Percentiles rank a stretch among this genome's conserved stretches.
phyloP scores from a whole-genome alignment of 805 yeast species.

The Saccharomycopsis microspora region DNA sequence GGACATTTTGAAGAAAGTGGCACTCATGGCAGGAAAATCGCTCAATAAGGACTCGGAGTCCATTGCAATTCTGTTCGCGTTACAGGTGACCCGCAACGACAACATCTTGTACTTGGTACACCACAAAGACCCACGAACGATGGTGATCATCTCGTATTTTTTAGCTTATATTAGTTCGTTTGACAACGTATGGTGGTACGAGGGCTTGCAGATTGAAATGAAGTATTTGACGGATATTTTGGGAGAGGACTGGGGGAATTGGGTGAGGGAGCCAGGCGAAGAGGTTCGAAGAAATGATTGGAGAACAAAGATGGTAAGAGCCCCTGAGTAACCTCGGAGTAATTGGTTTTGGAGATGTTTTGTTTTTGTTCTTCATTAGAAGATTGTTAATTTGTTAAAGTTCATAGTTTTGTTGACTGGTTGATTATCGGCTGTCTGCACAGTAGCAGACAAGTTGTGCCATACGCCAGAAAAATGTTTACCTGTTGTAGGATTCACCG shows the following conservation, averaged over 20 bases:
- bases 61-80: neutral
- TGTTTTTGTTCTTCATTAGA: no score
- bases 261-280: neutral
- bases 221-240: neutral
- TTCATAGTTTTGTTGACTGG: no score
- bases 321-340: no score
- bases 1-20: neutral
- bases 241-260: constrained; percentile 3
- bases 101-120: constrained; percentile 3
- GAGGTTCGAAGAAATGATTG: neutral
- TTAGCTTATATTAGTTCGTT: constrained; percentile 1
- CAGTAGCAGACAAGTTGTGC: no score
- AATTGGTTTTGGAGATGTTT: no score
- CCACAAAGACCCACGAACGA: constrained; percentile 8
- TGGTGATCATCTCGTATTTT: constrained; percentile 4
- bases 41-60: neutral
- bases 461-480: no score
- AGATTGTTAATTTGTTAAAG: no score
- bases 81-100: neutral
- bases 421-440: no score
- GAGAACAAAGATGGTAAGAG: neutral
- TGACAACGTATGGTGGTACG: constrained; percentile 6
- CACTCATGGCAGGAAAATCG: neutral
- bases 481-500: no score
- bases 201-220: neutral